Conservation (phyloP, 139 green algal species). For the Monoraphidium neglectum region DNA sequence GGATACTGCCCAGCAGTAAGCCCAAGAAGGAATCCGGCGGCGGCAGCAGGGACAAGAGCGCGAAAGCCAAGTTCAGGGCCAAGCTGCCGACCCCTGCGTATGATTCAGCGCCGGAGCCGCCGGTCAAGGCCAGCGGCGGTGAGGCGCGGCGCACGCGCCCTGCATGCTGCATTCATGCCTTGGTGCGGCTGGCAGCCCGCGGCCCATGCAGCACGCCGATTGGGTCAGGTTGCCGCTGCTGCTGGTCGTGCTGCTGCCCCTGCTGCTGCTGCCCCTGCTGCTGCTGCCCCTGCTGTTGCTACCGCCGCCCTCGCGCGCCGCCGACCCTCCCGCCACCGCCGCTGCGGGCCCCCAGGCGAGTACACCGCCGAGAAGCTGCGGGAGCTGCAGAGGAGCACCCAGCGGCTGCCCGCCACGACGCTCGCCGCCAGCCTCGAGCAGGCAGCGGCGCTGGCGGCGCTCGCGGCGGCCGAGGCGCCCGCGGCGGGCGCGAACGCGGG, state of each 20-base stretch:
- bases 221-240: neutral
- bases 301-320: no score
- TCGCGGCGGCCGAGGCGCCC: no score
- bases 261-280: neutral
- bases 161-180: no score
- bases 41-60: neutral
- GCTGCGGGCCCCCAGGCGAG: constrained; percentile 22
- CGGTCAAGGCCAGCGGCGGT: no score
- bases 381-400: constrained; percentile 11
- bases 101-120: neutral
- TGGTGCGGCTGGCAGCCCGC: neutral
- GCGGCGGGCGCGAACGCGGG: neutral
- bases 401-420: constrained; percentile 17
- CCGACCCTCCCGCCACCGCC: no score
- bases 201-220: neutral
- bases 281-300: neutral
- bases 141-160: no score
- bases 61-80: constrained; percentile 15
- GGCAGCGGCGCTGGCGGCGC: no score
- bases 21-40: neutral
- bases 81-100: neutral
- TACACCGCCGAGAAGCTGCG: constrained; percentile 33
- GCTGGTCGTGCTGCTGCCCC: neutral
- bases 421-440: no score
- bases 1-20: neutral